A percentile compares a stretch with the other conserved stretches of the same genome.
phyloP scores from a whole-genome alignment of 1,284 basidiomycete genomes.

The Dichomitus squalens region DNA sequence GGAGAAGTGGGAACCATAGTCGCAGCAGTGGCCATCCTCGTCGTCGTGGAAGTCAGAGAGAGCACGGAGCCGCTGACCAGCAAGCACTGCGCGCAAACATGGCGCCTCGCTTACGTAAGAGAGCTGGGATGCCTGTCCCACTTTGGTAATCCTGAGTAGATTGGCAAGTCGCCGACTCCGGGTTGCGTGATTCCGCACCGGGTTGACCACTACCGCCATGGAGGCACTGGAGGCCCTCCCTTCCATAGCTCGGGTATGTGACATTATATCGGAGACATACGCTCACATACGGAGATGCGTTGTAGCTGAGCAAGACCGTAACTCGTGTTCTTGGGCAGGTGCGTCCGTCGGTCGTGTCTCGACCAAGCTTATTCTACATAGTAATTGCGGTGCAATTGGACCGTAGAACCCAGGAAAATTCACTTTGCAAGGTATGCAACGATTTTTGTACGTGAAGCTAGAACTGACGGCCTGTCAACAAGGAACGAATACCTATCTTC shows the following conservation, averaged over 20 bases:
- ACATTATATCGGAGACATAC: not conserved
- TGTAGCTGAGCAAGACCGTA: constrained; percentile 64
- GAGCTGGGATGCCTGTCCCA: not conserved
- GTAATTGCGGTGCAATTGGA: not conserved
- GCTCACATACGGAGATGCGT: not conserved
- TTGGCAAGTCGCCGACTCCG: not conserved
- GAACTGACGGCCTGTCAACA: not conserved
- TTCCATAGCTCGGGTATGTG: constrained; percentile 51
- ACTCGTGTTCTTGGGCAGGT: constrained; percentile 77
- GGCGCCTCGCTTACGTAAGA: constrained; percentile 16
- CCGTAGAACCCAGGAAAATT: constrained; percentile 86
- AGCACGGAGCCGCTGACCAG: constrained; percentile 6
- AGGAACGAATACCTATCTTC: constrained; percentile 93
- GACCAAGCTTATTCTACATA: not conserved
- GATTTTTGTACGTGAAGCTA: too few species aligned
- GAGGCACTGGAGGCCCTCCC: constrained; percentile 40
- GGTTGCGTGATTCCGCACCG: constrained; percentile 1
- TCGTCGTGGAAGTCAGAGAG: constrained; percentile 22
- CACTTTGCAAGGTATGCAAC: constrained; percentile 78
- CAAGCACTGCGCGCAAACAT: constrained; percentile 8
- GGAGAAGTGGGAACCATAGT: constrained; percentile 40
- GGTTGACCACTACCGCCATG: constrained; percentile 22
- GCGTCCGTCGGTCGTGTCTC: not conserved
- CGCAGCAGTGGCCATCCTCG: constrained; percentile 51
- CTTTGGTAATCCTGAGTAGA: not conserved